Base-by-base conservation (phyloP, 257 asterid species). In the Henckelia pumila region DNA sequence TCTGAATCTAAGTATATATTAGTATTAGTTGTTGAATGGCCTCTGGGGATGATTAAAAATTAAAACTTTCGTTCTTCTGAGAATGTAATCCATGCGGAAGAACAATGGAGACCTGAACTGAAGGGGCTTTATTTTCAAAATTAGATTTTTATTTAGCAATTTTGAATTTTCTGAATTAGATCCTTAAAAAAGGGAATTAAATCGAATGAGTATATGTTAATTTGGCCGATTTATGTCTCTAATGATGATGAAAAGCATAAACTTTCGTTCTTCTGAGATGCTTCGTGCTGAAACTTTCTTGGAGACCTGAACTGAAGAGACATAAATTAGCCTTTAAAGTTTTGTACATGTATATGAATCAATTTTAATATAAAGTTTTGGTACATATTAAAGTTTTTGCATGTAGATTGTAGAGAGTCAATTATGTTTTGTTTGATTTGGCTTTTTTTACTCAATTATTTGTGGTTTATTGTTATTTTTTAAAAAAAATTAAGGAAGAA, bases 31-130 rank as follows among this genome's bases (percentile, higher is more conserved):
- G 64, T 56, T 23, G 23, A 22, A 3, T 16, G 49, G 83, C 81
- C 85, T 77, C 84, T 77, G 17, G 67, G 49, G 89, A 84, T 79
- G 89, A 79, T 57, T 29, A 44, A 71, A 73, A 23, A 37, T 52
- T 55, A 25, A 49, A 70, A 84, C 89, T 84, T 84, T 81, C 87
- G 85, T 84, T 84, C 87, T 84, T 84, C 87, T 59, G 89, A 84
- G 84, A 66, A 33, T 64, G 19, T 58, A 26, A 65, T 56, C 44
- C 44, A 29, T 84, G 87, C 77, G 83, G 89, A 84, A 79, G 82
- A 79, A 40, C 64, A 58, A 69, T 81, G 82, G 82, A 78, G 90
- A 82, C 90, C 90, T 84, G 86, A 82, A 82, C 86, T 84, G 88
- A 85, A 74, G 88, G 65, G 79, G 82, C 72, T 37, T 56, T 1